phyloP scores from a whole-genome alignment of 257 asterid genomes.

The Asclepias syriaca region DNA sequence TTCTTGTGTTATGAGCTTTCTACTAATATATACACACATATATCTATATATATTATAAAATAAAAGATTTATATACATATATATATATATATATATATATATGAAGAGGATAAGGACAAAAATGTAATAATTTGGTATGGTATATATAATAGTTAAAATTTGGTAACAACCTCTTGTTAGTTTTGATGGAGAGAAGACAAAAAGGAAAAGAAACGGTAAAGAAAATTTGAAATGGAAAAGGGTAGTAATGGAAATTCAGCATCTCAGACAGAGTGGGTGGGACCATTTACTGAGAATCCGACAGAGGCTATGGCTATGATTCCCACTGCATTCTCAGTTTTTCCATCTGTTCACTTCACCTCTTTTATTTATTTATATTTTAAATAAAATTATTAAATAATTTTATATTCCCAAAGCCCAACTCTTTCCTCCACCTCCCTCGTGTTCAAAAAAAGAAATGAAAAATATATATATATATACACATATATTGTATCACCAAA shows the following conservation, averaged over 20 bases:
- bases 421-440: neutral
- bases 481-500: neutral
- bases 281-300: neutral
- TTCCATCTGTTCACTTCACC: neutral
- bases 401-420: neutral
- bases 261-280: neutral
- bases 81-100: too few relatives aligned
- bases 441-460: neutral
- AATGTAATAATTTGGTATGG: too few relatives aligned
- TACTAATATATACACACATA: too few relatives aligned
- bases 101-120: too few relatives aligned
- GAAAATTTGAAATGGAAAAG: conserved; percentile 1
- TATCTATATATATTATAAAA: too few relatives aligned
- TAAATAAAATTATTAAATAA: too few relatives aligned
- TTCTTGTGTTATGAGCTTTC: neutral
- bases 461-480: neutral
- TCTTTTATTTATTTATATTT: neutral
- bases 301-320: neutral
- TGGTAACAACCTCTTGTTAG: neutral
- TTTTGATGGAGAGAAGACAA: neutral
- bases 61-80: too few relatives aligned
- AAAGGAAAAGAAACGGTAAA: neutral
- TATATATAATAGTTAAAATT: too few relatives aligned
- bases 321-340: conserved; percentile 1
- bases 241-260: neutral